Percentiles rank a stretch among this genome's conserved stretches.
These are phyloP conservation scores for Nemophila menziesii DNA, from an alignment of 257 asterid genomes.

Conservation along the genomic window DNA sequence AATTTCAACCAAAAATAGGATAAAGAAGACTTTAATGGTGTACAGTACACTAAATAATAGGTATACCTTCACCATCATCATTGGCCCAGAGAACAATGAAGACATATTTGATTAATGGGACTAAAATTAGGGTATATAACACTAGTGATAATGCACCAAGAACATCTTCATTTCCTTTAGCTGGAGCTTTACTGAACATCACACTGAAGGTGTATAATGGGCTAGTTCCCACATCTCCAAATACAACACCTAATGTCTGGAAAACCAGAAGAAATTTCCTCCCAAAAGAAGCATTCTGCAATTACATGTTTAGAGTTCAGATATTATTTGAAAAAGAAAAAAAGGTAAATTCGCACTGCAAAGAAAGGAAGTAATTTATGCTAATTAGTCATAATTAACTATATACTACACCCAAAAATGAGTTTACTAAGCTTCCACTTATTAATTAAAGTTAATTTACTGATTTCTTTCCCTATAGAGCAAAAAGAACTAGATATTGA, in stretches of 20 bases:
- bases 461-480: not conserved
- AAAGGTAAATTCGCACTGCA: too few species aligned
- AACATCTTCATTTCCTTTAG: conserved; percentile 70
- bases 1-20: conserved; percentile 11
- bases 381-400: not conserved
- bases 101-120: conserved; percentile 82
- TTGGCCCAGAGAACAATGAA: conserved; percentile 96
- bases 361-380: not conserved
- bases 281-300: conserved; percentile 66
- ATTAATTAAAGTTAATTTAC: too few species aligned
- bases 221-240: conserved; percentile 98
- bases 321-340: conserved; percentile 12
- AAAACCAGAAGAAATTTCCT: conserved; percentile 62
- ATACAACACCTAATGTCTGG: conserved; percentile 91
- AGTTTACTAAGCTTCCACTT: not conserved
- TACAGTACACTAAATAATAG: not conserved
- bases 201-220: conserved; percentile 96
- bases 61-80: conserved; percentile 97
- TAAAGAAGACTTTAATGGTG: conserved; percentile 5
- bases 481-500: not conserved
- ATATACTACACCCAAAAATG: not conserved
- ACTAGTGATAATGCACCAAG: conserved; percentile 90
- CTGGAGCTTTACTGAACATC: conserved; percentile 99
- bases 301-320: conserved; percentile 23
- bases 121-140: conserved; percentile 72